Evolutionary conservation across 345 rosid species (phyloP), one percentile per base, ranked within the genome.

Genomic region (Salix purpurea): DNA sequence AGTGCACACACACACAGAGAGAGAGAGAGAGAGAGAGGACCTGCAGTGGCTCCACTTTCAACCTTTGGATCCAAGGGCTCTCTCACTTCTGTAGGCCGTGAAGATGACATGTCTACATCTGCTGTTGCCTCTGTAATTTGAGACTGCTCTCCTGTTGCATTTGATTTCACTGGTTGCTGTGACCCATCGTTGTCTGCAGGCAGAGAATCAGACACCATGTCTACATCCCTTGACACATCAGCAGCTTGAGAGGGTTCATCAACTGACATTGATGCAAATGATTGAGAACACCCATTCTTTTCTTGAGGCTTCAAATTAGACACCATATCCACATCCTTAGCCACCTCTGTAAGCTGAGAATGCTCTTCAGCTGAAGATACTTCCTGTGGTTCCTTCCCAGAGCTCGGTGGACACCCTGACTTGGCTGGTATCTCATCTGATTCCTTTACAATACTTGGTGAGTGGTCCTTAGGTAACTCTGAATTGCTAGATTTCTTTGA

Each of bases 51-150:
- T 81, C 77, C 85, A 66, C 78, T 84, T 74, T 72, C 86, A 60
- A 76, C 70, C 28, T 66, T 77, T 60, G 79, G 81, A 40, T 69
- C 77, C 69, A 11, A 65, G 72, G 79, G 70, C 40, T 80, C 83
- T 21, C 77, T 74, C 54, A 44, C 61, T 60, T 77, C 86, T 14
- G 79, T 28, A 30, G 85, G 75, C 50, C 74, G 73, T 30, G 85
- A 79, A 84, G 84, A 78, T 65, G 70, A 42, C 85, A 85, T 81
- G 79, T 77, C 89, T 44, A 78, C 83, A 80, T 84, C 90, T 77
- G 84, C 83, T 30, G 83, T 60, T 61, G 69, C 60, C 71, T 81
- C 88, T 37, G 78, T 65, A 28, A 74, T 52, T 30, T 83, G 70
- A 74, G 80, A 54, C 58, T 68, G 54, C 40, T 84, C 92, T 79